Conservation (phyloP, 441 rosid species). For the Arabidopsis lyrata region DNA sequence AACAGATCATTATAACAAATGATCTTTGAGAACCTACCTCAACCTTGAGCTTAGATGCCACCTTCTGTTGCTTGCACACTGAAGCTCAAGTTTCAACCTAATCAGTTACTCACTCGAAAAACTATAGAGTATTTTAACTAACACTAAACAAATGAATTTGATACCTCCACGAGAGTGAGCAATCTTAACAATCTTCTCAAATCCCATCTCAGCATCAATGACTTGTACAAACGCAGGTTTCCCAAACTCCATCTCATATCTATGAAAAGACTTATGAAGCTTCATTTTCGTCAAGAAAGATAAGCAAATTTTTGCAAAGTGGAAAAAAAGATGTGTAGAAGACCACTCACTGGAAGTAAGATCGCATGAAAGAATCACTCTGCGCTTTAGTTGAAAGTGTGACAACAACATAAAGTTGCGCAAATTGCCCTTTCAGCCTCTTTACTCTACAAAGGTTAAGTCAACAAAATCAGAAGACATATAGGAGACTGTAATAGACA, state of each 20-base stretch:
- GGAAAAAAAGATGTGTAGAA: constrained; percentile 10
- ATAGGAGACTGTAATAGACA: not conserved
- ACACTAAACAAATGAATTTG: not conserved
- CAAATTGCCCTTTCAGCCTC: constrained; percentile 78
- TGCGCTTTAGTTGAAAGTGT: constrained; percentile 68
- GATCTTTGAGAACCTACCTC: constrained; percentile 65
- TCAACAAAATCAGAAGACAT: constrained; percentile 24
- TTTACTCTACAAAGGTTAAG: constrained; percentile 54
- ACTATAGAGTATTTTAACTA: not conserved
- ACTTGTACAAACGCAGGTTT: constrained; percentile 83
- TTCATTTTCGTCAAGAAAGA: not conserved
- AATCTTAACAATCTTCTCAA: constrained; percentile 88
- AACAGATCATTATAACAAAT: not conserved
- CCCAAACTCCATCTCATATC: constrained; percentile 83
- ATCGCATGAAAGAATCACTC: constrained; percentile 70
- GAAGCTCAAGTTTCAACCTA: constrained; percentile 42
- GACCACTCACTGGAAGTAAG: constrained; percentile 83
- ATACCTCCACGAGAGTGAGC: constrained; percentile 86
- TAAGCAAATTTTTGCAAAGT: not conserved
- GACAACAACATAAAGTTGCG: constrained; percentile 67
- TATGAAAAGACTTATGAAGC: constrained; percentile 37
- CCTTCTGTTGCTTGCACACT: constrained; percentile 86
- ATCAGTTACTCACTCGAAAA: not conserved
- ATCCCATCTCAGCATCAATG: constrained; percentile 91
- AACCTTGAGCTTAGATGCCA: constrained; percentile 64